phyloP scores from a whole-genome alignment of 2,329 filamentous ascomycete genomes.

The Dactylonectria estremocensis region DNA sequence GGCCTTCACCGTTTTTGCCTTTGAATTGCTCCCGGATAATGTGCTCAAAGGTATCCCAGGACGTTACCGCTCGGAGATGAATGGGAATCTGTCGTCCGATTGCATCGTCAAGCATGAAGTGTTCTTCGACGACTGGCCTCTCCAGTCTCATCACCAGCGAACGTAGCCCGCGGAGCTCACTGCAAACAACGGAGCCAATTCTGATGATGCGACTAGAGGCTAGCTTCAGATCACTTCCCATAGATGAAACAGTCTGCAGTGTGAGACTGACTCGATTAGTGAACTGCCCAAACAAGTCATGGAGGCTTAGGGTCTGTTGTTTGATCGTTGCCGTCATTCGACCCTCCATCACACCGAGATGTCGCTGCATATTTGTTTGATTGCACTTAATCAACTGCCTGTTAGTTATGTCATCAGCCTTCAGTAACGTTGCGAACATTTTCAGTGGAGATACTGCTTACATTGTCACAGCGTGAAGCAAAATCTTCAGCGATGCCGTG shows the following conservation, averaged over 20 bases:
- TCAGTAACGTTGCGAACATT: not conserved
- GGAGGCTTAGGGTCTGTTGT: not conserved
- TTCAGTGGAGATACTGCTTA: not conserved
- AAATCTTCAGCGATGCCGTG: not conserved
- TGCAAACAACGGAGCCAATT: not conserved
- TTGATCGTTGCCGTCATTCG: not conserved
- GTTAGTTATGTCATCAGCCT: not conserved
- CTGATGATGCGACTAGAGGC: not conserved
- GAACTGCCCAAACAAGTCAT: not conserved
- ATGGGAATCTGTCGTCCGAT: constrained; percentile 4
- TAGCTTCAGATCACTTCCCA: not conserved
- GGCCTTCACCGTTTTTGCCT: not conserved
- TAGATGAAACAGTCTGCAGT: not conserved
- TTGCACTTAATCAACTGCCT: not conserved
- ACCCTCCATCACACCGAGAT: not conserved
- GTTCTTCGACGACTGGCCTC: constrained; percentile 2
- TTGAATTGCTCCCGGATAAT: constrained; percentile 4
- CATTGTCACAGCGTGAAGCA: not conserved
- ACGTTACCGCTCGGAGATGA: constrained; percentile 1
- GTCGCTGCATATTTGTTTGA: not conserved
- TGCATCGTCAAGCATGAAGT: constrained; percentile 10
- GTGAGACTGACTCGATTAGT: not conserved
- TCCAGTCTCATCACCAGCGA: not conserved
- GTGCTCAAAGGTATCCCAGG: constrained; percentile 6
- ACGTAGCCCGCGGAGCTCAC: not conserved